Evolutionary conservation across 148 eudicot species (phyloP), one percentile per base, ranked within the genome.

Genomic region (Dianthus caryophyllus): DNA sequence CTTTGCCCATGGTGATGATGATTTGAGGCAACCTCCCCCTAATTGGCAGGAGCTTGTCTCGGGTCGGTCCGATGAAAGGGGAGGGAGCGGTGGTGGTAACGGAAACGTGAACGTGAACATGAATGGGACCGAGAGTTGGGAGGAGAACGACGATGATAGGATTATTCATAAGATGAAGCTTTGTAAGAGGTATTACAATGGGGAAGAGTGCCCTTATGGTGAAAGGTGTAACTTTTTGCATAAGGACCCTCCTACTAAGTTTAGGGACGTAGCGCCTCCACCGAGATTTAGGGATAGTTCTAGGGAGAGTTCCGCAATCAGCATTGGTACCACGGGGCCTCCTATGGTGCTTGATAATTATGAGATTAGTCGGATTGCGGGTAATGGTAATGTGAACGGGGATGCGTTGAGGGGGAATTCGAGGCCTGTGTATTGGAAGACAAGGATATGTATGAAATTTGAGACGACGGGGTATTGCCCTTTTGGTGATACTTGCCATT

Each of bases 121-220:
- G 22, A 70, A 70, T 66, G 78, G 63, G 22, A 20, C 24, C 31
- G 84, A 83, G 20, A 78, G 78, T 71, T 88, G 86, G 82, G 80
- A 83, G 26, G 96, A 91, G 76, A n/a, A 33, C 38, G 38, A 33
- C 38, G 96, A 94, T 77, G 88, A 88, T 58, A 77, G 84, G 59
- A 56, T 74, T 17, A 78, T 84, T 30, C 90, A 83, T 33, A 86
- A 80, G 78, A 83, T 82, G 90, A 86, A 86, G 78, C 82, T 94
- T 60, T 94, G 98, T 73, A 94, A 81, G 75, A 88, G 80, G 83
- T 94, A 78, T 64, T 88, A 86, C 20, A 86, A 86, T 72, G 97
- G 98, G 3, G 97, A 90, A 21, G 97, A 94, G 64, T 94, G 98
- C 53, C 96, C 97, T 0, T 94, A 94, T 81, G 98, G 98, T 22